Evolutionary conservation across 176 grass and related monocot genomes (phyloP).

Genomic region (Themeda triandra): DNA sequence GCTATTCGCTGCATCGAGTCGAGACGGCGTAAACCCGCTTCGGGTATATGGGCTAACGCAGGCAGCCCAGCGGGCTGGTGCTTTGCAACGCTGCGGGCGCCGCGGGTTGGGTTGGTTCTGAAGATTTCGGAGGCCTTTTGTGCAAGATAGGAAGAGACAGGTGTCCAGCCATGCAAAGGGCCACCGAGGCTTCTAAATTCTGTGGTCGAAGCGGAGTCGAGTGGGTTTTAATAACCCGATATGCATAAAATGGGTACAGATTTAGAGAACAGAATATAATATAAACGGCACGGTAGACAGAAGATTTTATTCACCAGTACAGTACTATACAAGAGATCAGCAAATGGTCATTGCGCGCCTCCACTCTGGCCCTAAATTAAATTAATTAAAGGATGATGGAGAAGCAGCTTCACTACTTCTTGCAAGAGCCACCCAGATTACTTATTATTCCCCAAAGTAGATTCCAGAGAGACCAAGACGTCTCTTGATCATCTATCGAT

Average conservation of each 20-base stretch:
- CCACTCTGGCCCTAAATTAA: constrained; percentile 38
- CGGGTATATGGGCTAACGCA: too few relatives aligned
- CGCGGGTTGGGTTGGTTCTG: too few relatives aligned
- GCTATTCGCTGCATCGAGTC: too few relatives aligned
- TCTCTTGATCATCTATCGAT: not conserved
- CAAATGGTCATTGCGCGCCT: not conserved
- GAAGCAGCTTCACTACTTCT: constrained; percentile 31
- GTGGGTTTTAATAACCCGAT: too few relatives aligned
- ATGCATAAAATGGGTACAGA: constrained; percentile 33
- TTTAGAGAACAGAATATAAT: constrained; percentile 28
- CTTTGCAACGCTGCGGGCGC: too few relatives aligned
- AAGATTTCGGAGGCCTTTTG: too few relatives aligned
- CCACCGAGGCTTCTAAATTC: too few relatives aligned
- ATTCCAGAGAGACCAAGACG: constrained; percentile 31
- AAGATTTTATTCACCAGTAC: constrained; percentile 58
- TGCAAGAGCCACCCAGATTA: constrained; percentile 28
- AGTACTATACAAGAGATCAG: constrained; percentile 29
- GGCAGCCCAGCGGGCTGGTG: too few relatives aligned
- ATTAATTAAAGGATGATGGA: constrained; percentile 39
- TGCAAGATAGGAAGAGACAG: too few relatives aligned
- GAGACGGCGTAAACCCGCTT: too few relatives aligned
- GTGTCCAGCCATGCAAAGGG: too few relatives aligned
- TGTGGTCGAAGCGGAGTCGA: too few relatives aligned
- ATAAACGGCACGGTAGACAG: constrained; percentile 13
- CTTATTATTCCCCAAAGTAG: constrained; percentile 31